Base-by-base conservation (phyloP, 768 basidiomycete species). In the Filobasidium floriforme region DNA sequence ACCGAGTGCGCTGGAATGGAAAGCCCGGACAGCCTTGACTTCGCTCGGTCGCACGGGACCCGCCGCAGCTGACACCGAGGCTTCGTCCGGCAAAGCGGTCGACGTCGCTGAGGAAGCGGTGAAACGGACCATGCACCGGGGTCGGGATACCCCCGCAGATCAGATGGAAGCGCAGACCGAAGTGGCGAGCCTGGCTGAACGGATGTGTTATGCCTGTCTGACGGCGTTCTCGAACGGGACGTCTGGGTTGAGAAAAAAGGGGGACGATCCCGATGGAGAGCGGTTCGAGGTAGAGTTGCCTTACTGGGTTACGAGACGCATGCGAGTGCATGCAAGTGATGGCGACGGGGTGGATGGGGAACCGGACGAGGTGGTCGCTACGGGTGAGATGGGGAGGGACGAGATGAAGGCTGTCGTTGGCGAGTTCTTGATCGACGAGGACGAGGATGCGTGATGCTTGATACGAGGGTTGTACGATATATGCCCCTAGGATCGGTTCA, bases 141-240 rank as follows among this genome's bases (percentile, higher is more conserved):
- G 40, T 26, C 15, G 40, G 51, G 11, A 49, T n/a, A 9, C 1
- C 11, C 66, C 28, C 26, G 22, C 43, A 4, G n/a, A 18, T 28
- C n/a, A 49, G 32, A 57, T 29, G 18, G 10, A 52, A 15, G n/a
- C 28, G 12, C 0, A 40, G n/a, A 59, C 41, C 46, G 49, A 57
- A 15, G 26, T 57, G 1, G 43, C 63, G 28, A 52, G 59, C 18
- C 71, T 77, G 1, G 73, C 73, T 3, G 57, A 67, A 0, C 28
- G 67, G 15, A 60, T 78, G 10, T 78, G 77, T 63, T 78, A 78
- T 65, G 71, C 73, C 18, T 78, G 77, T 61, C 60, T 76, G 55
- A 76, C 77, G 37, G 76, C 75, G 29, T 37, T 61, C 62, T 65
- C 64, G 44, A 65, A 57, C 26, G 64, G 57, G 15, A 15, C 68